Conservation (phyloP, 495 filamentous ascomycete species). For the Tetracladium marchalianum region DNA sequence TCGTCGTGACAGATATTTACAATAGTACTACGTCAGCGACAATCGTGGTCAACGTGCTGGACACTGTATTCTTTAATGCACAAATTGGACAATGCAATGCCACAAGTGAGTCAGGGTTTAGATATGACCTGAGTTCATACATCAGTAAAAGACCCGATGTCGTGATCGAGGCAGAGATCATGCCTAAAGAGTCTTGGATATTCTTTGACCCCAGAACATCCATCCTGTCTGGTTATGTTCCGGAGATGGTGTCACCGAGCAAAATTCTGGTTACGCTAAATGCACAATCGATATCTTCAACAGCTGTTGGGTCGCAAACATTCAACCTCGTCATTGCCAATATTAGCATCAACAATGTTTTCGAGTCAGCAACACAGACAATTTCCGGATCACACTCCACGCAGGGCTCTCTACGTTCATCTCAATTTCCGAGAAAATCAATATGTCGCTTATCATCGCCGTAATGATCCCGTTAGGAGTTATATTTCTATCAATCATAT, state of each 20-base stretch:
- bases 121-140: slow-evolving; percentile 48
- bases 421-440: background rate
- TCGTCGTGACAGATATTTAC: slow-evolving; percentile 54
- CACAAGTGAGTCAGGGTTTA: slow-evolving; percentile 54
- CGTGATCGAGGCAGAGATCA: slow-evolving; percentile 43
- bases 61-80: slow-evolving; percentile 27
- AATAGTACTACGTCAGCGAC: slow-evolving; percentile 53
- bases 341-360: no score
- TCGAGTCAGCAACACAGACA: no score
- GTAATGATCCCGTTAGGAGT: background rate
- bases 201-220: slow-evolving; percentile 46
- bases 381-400: no score
- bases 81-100: slow-evolving; percentile 37
- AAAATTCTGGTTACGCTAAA: slow-evolving; percentile 39
- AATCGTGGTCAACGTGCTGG: slow-evolving; percentile 44
- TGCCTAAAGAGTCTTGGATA: slow-evolving; percentile 52
- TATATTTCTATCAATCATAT: slow-evolving; percentile 1
- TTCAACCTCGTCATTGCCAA: slow-evolving; percentile 40
- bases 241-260: slow-evolving; percentile 31
- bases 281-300: slow-evolving; percentile 34
- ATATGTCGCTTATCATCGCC: slow-evolving; percentile 8
- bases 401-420: background rate
- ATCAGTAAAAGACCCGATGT: slow-evolving; percentile 41
- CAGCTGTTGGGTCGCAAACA: slow-evolving; percentile 30
- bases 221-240: slow-evolving; percentile 54